Evolutionary conservation across 2,329 filamentous ascomycete genomes (phyloP), one percentile per base, ranked within the genome.

Genomic region (Verticillium klebahnii): DNA sequence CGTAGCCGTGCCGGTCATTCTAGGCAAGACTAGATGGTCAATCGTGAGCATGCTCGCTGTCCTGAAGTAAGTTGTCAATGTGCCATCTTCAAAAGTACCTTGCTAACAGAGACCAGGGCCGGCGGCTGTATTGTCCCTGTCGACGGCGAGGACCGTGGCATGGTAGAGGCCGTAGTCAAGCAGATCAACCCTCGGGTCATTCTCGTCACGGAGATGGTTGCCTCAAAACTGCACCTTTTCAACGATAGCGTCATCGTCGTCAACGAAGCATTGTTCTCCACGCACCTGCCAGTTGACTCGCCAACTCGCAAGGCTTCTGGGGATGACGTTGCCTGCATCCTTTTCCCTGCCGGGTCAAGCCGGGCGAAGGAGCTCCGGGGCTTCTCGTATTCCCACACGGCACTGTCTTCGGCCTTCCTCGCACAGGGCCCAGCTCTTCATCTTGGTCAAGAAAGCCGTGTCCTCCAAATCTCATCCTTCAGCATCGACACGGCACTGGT

Each of bases 41-140:
- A 89, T 92, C 57, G 76, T 92, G 45, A 82, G 87, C 7, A 88
- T 93, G 63, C 78, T 93, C 23, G 89, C 89, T 0, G 81, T 88
- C 1, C 75, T 92, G 54, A 89, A 90, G 73, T 79, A 81, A 61
- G 87, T 86, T 11, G 34, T 11, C 1, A 25, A 11, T 50, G 1
- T 12, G 6, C 7, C 19, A 19, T 23, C 23, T 9, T 5, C n/a
- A 11, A n/a, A 81, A 84, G 64, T 67, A 56, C 54, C 59, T 58
- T 39, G 1, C 3, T 40, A 11, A 9, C 19, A n/a, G 9, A 5
- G 8, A 4, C 8, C 12, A 69, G 77, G 67, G 74, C 81, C 4
- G 82, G 82, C 14, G 82, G 78, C 1, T 77, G 77, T n/a, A 78
- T 85, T 50, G 79, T 82, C 0, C 78, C 81, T 0, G 72, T 85